Evolutionary conservation across 2,329 filamentous ascomycete species (phyloP), one percentile per base, ranked within the genome.

Genomic region (Periglandula ipomoeae): DNA sequence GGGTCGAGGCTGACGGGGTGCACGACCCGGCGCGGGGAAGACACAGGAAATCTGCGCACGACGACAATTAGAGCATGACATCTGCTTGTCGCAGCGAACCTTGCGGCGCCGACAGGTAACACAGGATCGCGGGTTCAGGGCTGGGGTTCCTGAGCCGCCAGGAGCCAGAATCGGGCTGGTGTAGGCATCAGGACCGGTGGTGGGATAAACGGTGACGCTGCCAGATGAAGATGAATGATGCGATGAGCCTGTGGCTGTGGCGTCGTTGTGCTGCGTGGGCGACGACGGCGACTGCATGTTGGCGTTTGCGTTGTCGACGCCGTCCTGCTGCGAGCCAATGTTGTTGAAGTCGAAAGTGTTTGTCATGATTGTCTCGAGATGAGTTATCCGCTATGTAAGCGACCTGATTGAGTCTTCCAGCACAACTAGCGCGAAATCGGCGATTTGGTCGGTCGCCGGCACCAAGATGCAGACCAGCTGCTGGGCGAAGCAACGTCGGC

Each of bases 41-140:
- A 87, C 70, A 63, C 85, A 89, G 56, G 84, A 78, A 50, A 85
- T 85, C 56, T 82, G 71, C 37, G 82, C 83, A 54, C 83, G 79
- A 38, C 78, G 77, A 63, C 85, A 89, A 63, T 89, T 89, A 57
- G 80, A 80, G 64, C 85, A 89, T 15, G 85, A 83, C 71, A 87
- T 80, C 58, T 79, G 75, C 69, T 89, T 89, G 69, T 89, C 84
- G 72, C 85, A 89, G 59, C 84, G 84, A 48, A 89, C 85, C 64
- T 87, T 85, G 53, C 82, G 70, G 40, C 72, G 69, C 10, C 72
- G 67, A 52, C 72, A 75, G 35, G 71, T 74, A 17, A 75, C 71
- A 55, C 72, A 75, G 52, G 71, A 74, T 52, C 72, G 65, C 26
- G 72, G 72, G 52, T 75, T 75, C 42, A 74, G 50, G 34, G 63